phyloP scores from a whole-genome alignment of 2,329 filamentous ascomycete species.

The Gaeumannomyces tritici region DNA sequence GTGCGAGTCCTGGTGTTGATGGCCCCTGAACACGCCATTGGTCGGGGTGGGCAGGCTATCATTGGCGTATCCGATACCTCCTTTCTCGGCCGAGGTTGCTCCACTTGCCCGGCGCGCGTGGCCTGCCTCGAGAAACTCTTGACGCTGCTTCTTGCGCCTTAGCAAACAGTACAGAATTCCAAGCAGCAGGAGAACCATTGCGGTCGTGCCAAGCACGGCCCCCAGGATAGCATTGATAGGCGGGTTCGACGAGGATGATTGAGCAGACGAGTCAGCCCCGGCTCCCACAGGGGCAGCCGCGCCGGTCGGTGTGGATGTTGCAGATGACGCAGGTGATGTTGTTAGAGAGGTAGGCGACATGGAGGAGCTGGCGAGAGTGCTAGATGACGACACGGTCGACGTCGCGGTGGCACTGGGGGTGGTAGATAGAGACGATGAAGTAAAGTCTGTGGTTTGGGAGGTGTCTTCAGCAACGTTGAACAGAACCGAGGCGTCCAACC shows the following conservation, averaged over 20 bases:
- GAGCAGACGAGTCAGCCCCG: slow-evolving; percentile 15
- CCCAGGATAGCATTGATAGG: slow-evolving; percentile 57
- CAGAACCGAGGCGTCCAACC: slow-evolving; percentile 61
- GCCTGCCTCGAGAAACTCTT: slow-evolving; percentile 36
- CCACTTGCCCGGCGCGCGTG: slow-evolving; percentile 33
- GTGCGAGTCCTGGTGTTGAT: slow-evolving; percentile 41
- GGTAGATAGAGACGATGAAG: slow-evolving; percentile 21
- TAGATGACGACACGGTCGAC: slow-evolving; percentile 13
- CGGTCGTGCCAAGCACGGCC: slow-evolving; percentile 72
- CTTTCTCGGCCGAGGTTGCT: slow-evolving; percentile 46
- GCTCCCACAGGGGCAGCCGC: slow-evolving; percentile 13
- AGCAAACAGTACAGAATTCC: slow-evolving; percentile 62
- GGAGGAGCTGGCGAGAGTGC: slow-evolving; percentile 13
- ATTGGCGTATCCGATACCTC: slow-evolving; percentile 37
- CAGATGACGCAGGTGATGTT: slow-evolving; percentile 10
- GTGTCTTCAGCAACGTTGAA: slow-evolving; percentile 40
- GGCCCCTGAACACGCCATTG: slow-evolving; percentile 34
- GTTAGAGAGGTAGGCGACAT: slow-evolving; percentile 14
- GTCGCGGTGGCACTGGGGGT: slow-evolving; percentile 14
- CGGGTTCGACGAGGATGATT: slow-evolving; percentile 10
- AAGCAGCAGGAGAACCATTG: slow-evolving; percentile 63
- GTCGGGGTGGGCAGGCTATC: slow-evolving; percentile 25
- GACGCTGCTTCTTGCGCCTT: slow-evolving; percentile 44
- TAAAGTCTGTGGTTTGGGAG: slow-evolving; percentile 21
- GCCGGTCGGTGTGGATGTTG: slow-evolving; percentile 15